These are phyloP conservation scores for Nemophila menziesii DNA, from an alignment of 257 asterid genomes.

Conservation along the genomic window DNA sequence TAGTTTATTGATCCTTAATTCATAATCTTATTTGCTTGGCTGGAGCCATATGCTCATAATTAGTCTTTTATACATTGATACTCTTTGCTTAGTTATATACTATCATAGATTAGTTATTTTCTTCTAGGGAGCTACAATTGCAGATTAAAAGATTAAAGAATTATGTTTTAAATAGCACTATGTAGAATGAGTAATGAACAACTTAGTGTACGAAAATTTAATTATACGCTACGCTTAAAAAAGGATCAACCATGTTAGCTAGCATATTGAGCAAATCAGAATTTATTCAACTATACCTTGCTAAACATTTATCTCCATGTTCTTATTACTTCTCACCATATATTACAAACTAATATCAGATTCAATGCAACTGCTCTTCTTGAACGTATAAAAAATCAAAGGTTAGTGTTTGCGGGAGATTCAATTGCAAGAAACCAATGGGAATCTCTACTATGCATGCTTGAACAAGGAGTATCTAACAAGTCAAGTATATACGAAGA, in stretches of 20 bases:
- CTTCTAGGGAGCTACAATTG: not conserved
- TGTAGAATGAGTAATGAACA: no score
- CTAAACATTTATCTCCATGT: not conserved
- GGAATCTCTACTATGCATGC: slow-evolving; percentile 90
- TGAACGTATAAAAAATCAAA: slow-evolving; percentile 30
- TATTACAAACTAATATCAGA: slow-evolving; percentile 10
- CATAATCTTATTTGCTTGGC: no score
- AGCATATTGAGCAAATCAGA: no score
- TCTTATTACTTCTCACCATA: not conserved
- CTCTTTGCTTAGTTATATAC: no score
- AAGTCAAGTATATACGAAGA: slow-evolving; percentile 48
- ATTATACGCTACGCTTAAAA: no score
- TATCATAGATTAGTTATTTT: no score
- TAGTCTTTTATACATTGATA: no score
- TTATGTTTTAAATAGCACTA: not conserved
- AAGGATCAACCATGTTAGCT: no score
- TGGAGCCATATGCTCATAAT: no score
- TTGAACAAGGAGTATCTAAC: slow-evolving; percentile 57
- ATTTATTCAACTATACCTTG: no score
- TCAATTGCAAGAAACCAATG: slow-evolving; percentile 94
- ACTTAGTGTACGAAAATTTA: no score
- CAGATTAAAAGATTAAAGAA: not conserved
- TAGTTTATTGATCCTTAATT: no score
- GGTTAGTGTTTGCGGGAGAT: slow-evolving; percentile 85
- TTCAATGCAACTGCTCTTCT: slow-evolving; percentile 60